A percentile compares a stretch with the other conserved stretches of the same genome.
Evolutionary conservation across 495 filamentous ascomycete species (phyloP).

Genomic region (Penicillium arizonense): DNA sequence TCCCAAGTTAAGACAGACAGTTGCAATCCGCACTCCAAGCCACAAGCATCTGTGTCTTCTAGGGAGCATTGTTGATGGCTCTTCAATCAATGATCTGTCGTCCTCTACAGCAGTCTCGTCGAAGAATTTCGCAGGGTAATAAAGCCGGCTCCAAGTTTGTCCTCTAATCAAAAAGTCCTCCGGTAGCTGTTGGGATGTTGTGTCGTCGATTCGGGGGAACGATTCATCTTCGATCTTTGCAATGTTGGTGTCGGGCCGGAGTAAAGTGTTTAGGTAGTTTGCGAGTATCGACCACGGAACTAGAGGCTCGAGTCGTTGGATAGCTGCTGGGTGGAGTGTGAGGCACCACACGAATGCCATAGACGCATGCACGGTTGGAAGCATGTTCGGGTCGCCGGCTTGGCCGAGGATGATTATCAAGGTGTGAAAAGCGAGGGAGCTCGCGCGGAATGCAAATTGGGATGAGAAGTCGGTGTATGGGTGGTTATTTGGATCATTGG

Average conservation of each 20-base stretch:
- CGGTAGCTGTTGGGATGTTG: constrained; percentile 59
- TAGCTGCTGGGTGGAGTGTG: constrained; percentile 48
- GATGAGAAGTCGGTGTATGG: constrained; percentile 10
- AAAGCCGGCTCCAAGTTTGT: constrained; percentile 64
- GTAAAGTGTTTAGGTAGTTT: constrained; percentile 65
- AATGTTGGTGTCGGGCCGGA: constrained; percentile 38
- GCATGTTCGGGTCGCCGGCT: constrained; percentile 58
- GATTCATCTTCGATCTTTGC: constrained; percentile 46
- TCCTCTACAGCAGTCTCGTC: constrained; percentile 66
- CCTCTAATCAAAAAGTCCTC: constrained; percentile 85
- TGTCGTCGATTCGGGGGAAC: constrained; percentile 55
- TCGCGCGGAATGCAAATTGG: constrained; percentile 31
- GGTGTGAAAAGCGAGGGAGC: constrained; percentile 44
- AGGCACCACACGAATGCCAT: constrained; percentile 68
- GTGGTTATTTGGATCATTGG: background rate
- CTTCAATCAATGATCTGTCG: constrained; percentile 56
- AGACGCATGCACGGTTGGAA: constrained; percentile 66
- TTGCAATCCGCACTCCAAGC: constrained; percentile 31
- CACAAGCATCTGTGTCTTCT: constrained; percentile 4
- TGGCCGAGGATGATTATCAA: constrained; percentile 57
- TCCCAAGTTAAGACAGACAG: constrained; percentile 27
- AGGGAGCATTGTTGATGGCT: background rate
- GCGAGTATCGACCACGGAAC: constrained; percentile 69
- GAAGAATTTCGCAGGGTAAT: constrained; percentile 74
- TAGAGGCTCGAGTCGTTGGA: constrained; percentile 48